Conservation (phyloP, 1,284 basidiomycete genomes). For the Schizopora paradoxa region DNA sequence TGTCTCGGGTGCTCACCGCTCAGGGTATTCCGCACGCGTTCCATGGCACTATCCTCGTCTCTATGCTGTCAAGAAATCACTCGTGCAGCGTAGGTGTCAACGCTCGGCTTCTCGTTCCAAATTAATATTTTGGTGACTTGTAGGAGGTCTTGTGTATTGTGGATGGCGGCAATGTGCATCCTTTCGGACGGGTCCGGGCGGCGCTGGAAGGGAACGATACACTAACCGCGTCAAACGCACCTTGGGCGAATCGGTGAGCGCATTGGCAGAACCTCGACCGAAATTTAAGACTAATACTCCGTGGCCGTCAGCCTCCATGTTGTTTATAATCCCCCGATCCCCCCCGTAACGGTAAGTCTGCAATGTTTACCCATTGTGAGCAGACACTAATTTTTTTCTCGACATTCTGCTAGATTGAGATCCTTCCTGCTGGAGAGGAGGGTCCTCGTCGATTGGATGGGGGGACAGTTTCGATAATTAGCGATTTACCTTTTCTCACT, state of each 20-base stretch:
- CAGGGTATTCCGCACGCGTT: slow-evolving; percentile 59
- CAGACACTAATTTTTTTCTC: slow-evolving; percentile 2
- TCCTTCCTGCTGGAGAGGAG: slow-evolving; percentile 70
- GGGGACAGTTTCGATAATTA: slow-evolving; percentile 57
- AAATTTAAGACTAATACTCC: slow-evolving; percentile 6
- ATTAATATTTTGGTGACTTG: slow-evolving; percentile 7
- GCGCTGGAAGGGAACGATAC: slow-evolving; percentile 36
- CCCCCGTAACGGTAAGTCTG: slow-evolving; percentile 32
- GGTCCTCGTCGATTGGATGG: slow-evolving; percentile 68
- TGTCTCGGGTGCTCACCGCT: slow-evolving; percentile 49
- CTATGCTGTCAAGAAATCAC: slow-evolving; percentile 49
- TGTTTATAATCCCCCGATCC: slow-evolving; percentile 33
- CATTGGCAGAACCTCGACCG: not conserved
- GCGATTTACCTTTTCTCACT: slow-evolving; percentile 67
- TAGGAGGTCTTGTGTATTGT: slow-evolving; percentile 57
- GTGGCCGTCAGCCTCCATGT: slow-evolving; percentile 30
- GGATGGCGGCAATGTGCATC: slow-evolving; percentile 44
- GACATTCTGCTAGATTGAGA: slow-evolving; percentile 56
- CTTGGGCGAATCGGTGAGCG: slow-evolving; percentile 49
- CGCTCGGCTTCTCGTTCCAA: slow-evolving; percentile 12
- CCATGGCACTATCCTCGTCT: slow-evolving; percentile 57
- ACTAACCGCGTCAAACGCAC: slow-evolving; percentile 36
- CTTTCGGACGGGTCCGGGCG: slow-evolving; percentile 51
- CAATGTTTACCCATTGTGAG: not conserved
- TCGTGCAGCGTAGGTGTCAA: slow-evolving; percentile 48